phyloP scores from a whole-genome alignment of 2,329 filamentous ascomycete genomes.

The Mariannaea elegans region DNA sequence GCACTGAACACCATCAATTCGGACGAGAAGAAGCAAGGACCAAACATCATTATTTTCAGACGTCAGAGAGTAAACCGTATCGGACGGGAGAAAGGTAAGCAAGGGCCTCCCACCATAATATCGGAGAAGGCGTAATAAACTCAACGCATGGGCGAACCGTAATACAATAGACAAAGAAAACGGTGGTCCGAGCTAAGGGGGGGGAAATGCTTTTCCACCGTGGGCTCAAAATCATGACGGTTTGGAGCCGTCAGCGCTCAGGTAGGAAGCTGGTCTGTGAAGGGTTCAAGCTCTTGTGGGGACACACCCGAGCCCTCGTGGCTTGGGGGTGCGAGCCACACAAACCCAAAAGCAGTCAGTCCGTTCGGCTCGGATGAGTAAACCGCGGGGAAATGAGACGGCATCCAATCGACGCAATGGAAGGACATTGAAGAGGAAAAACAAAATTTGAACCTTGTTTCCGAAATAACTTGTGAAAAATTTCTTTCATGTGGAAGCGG shows the following conservation, averaged over 20 bases:
- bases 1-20: neutral
- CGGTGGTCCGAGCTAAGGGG: neutral
- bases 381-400: slow-evolving; percentile 9
- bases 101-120: too few relatives aligned
- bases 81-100: too few relatives aligned
- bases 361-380: neutral
- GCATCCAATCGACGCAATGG: too few relatives aligned
- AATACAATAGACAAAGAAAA: neutral
- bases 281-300: neutral
- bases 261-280: neutral
- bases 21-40: neutral
- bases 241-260: neutral
- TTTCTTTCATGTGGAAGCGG: neutral
- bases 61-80: too few relatives aligned
- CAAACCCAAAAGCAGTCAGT: neutral
- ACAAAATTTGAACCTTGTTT: neutral
- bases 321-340: neutral
- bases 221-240: too few relatives aligned
- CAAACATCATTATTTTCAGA: too few relatives aligned
- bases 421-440: neutral
- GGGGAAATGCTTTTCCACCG: neutral
- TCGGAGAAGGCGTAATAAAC: too few relatives aligned
- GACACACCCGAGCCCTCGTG: neutral
- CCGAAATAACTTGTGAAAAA: neutral
- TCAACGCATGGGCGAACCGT: too few relatives aligned